These are phyloP conservation scores for Taphrina deformans DNA, from an alignment of 1,139 yeast genomes.

Conservation along the genomic window DNA sequence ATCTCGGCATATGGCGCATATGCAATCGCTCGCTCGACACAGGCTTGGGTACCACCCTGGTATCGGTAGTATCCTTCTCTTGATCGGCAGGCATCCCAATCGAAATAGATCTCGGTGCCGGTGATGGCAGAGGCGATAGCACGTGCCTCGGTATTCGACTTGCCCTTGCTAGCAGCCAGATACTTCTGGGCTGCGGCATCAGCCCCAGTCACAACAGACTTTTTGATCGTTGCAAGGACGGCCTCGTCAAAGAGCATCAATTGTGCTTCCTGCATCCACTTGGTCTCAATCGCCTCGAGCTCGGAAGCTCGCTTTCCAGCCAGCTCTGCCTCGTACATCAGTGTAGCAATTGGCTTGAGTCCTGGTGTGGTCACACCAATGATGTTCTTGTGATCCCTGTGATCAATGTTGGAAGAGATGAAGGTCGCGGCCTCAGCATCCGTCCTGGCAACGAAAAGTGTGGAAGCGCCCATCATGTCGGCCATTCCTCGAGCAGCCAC, in stretches of 20 bases:
- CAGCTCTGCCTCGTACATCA: slow-evolving; percentile 78
- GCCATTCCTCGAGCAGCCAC: slow-evolving; percentile 95
- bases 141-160: slow-evolving; percentile 79
- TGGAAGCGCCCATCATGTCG: slow-evolving; percentile 84
- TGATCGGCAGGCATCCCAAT: slow-evolving; percentile 96
- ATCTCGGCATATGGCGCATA: slow-evolving; percentile 93
- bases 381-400: slow-evolving; percentile 89
- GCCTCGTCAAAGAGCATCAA: slow-evolving; percentile 90
- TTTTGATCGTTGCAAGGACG: slow-evolving; percentile 72
- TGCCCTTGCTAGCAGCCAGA: slow-evolving; percentile 56
- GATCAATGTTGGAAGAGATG: slow-evolving; percentile 89
- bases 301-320: slow-evolving; percentile 70
- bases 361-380: slow-evolving; percentile 89
- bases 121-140: slow-evolving; percentile 70
- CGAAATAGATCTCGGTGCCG: slow-evolving; percentile 82
- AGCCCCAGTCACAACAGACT: slow-evolving; percentile 64
- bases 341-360: slow-evolving; percentile 68
- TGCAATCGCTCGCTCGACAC: slow-evolving; percentile 95
- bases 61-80: slow-evolving; percentile 97
- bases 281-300: slow-evolving; percentile 70
- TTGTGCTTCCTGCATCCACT: slow-evolving; percentile 83
- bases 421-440: slow-evolving; percentile 97
- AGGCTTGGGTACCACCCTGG: slow-evolving; percentile 96
- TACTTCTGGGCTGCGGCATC: slow-evolving; percentile 55
- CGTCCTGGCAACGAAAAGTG: slow-evolving; percentile 88